Evolutionary conservation across 129 eudicot genomes (phyloP).

Genomic region (Saussurea involucrata): DNA sequence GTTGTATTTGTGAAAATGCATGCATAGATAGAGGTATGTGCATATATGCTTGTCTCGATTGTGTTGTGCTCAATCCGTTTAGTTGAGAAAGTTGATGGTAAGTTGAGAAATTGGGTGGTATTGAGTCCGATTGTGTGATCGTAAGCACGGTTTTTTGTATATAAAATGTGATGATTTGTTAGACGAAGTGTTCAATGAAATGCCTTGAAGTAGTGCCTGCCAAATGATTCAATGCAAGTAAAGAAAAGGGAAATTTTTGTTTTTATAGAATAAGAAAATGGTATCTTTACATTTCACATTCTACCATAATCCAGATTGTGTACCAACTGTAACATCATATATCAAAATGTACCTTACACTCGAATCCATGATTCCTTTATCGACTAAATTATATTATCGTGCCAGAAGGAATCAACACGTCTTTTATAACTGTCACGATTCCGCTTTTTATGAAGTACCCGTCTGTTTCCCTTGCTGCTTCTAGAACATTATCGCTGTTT

Average conservation of each 20-base stretch:
- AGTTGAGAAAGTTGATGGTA: too few relatives aligned
- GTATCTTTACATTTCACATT: slow-evolving; percentile 27
- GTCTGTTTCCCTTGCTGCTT: slow-evolving; percentile 96
- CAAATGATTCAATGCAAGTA: neutral
- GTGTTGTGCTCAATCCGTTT: too few relatives aligned
- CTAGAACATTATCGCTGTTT: slow-evolving; percentile 75
- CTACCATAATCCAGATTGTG: slow-evolving; percentile 6
- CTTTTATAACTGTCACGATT: slow-evolving; percentile 86
- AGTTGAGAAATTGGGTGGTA: too few relatives aligned
- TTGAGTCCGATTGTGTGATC: too few relatives aligned
- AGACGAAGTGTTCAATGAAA: neutral
- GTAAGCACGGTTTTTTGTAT: too few relatives aligned
- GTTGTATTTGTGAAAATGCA: too few relatives aligned
- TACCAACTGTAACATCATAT: slow-evolving; percentile 14
- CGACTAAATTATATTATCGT: slow-evolving; percentile 78
- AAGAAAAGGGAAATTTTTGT: neutral
- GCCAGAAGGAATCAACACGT: slow-evolving; percentile 83
- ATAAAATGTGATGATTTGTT: too few relatives aligned
- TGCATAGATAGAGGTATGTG: too few relatives aligned
- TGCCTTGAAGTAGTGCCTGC: neutral
- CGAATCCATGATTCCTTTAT: too few relatives aligned
- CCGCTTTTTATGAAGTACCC: slow-evolving; percentile 98
- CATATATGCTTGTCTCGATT: too few relatives aligned
- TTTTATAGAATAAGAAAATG: slow-evolving; percentile 13
- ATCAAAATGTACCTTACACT: slow-evolving; percentile 14